These are phyloP conservation scores for Irpex sp. DNA, from an alignment of 1,284 basidiomycete species.

Conservation along the genomic window DNA sequence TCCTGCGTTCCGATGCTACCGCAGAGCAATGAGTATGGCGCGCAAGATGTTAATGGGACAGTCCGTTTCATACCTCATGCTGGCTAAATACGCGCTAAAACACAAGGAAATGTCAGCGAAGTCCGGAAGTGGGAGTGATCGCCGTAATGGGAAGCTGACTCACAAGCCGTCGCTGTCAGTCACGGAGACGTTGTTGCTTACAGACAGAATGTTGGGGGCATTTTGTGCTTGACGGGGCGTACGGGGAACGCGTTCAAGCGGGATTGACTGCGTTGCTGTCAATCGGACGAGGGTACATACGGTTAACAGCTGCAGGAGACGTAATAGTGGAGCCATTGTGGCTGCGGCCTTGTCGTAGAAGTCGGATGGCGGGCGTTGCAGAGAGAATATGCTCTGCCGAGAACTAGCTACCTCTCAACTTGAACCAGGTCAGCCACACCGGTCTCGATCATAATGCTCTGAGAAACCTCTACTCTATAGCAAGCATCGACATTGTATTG, in stretches of 20 bases:
- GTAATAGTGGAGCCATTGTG: background rate
- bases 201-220: conserved; percentile 21
- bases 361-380: background rate
- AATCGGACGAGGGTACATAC: background rate
- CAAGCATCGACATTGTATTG: no score
- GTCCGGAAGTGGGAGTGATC: background rate
- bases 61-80: conserved; percentile 29
- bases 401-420: no score
- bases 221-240: conserved; percentile 17
- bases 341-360: background rate
- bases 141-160: conserved; percentile 13
- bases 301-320: background rate
- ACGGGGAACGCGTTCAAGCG: conserved; percentile 20
- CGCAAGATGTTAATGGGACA: conserved; percentile 1
- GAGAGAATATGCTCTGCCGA: background rate
- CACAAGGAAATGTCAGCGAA: conserved; percentile 2
- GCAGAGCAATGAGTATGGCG: conserved; percentile 8
- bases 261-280: conserved; percentile 17
- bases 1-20: conserved; percentile 40
- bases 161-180: conserved; percentile 34
- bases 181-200: conserved; percentile 27
- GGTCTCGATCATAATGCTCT: no score
- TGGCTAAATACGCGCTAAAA: conserved; percentile 39
- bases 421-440: no score
- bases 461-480: no score